Percentiles rank a stretch among this genome's conserved stretches.
Evolutionary conservation across 176 grass and related monocot genomes (phyloP).

Genomic region (Musa acuminata): DNA sequence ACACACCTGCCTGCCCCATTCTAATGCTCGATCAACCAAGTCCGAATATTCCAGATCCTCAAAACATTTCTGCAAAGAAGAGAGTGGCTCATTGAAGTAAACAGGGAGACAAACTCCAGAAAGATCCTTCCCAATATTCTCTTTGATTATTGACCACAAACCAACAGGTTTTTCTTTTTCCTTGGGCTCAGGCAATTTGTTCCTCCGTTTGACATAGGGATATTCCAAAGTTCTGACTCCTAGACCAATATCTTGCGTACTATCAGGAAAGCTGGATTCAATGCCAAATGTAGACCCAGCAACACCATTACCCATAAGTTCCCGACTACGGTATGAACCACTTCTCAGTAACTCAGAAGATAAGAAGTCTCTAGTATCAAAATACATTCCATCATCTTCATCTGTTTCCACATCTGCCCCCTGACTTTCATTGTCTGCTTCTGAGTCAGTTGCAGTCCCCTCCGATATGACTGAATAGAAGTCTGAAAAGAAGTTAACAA

Average conservation of each 20-base stretch:
- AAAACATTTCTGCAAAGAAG: slow-evolving; percentile 94
- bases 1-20: slow-evolving; percentile 79
- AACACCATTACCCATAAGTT: slow-evolving; percentile 38
- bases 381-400: slow-evolving; percentile 70
- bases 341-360: slow-evolving; percentile 64
- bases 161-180: slow-evolving; percentile 92
- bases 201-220: slow-evolving; percentile 54
- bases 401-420: slow-evolving; percentile 69
- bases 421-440: slow-evolving; percentile 83
- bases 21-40: slow-evolving; percentile 71
- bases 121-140: slow-evolving; percentile 96
- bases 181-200: slow-evolving; percentile 79
- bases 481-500: slow-evolving; percentile 40
- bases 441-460: slow-evolving; percentile 75
- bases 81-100: slow-evolving; percentile 96
- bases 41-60: slow-evolving; percentile 95
- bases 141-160: slow-evolving; percentile 98
- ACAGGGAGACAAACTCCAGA: slow-evolving; percentile 92
- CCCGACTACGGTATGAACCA: slow-evolving; percentile 61
- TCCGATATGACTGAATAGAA: slow-evolving; percentile 95
- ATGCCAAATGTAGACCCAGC: slow-evolving; percentile 34
- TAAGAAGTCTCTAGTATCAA: slow-evolving; percentile 82
- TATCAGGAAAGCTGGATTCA: slow-evolving; percentile 12
- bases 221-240: slow-evolving; percentile 39
- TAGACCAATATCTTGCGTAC: slow-evolving; percentile 12